phyloP scores from a whole-genome alignment of 805 yeast species.

The Ogataea paraovalis region DNA sequence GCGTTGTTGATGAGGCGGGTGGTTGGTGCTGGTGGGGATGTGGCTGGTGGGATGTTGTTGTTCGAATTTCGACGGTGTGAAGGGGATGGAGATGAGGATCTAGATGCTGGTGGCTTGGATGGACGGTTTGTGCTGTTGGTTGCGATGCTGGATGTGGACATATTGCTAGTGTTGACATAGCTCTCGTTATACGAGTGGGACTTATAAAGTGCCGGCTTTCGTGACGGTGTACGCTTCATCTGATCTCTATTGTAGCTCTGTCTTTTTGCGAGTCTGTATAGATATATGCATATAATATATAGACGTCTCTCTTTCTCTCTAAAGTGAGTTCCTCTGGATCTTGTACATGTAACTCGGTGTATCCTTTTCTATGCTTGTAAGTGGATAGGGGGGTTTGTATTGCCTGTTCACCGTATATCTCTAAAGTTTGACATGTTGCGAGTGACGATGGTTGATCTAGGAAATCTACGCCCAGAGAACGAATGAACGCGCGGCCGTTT shows the following conservation, averaged over 20 bases:
- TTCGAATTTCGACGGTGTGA: neutral
- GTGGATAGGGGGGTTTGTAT: too few species aligned
- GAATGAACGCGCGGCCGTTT: neutral
- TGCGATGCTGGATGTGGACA: neutral
- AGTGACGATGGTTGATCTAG: neutral
- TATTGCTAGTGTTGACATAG: neutral
- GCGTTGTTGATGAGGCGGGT: neutral
- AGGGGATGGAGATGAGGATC: neutral
- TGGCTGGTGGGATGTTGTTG: neutral
- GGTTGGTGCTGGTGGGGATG: neutral
- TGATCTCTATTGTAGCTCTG: too few species aligned
- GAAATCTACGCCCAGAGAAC: neutral
- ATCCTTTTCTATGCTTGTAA: too few species aligned
- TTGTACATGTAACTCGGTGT: too few species aligned
- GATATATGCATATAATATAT: too few species aligned
- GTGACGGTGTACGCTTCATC: neutral
- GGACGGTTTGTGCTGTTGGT: neutral
- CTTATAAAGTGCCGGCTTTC: neutral
- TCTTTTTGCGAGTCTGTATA: too few species aligned
- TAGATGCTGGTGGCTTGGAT: neutral
- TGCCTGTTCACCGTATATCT: too few species aligned
- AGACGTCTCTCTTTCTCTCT: too few species aligned
- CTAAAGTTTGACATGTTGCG: too few species aligned
- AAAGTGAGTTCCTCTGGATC: too few species aligned
- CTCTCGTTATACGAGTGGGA: neutral